Evolutionary conservation across 148 eudicot genomes (phyloP).

Genomic region (Amaranthus palmeri): DNA sequence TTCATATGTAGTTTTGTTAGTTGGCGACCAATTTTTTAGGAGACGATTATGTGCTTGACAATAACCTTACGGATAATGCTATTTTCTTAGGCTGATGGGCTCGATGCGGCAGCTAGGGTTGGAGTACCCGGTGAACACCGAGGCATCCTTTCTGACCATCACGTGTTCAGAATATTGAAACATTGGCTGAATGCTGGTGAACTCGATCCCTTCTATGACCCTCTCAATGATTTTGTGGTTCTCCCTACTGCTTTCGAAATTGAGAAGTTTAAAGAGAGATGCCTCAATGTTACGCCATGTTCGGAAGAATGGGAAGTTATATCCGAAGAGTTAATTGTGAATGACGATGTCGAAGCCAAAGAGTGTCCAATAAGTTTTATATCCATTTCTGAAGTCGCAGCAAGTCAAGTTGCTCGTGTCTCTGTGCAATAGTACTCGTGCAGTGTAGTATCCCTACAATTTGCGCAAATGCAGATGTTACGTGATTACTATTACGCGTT

Average conservation of each 20-base stretch:
- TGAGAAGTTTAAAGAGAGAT: slow-evolving; percentile 44
- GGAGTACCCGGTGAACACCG: slow-evolving; percentile 97
- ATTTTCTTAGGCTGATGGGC: slow-evolving; percentile 76
- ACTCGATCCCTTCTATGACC: slow-evolving; percentile 90
- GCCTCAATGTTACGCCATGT: slow-evolving; percentile 38
- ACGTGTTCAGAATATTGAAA: slow-evolving; percentile 76
- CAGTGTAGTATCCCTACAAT: not conserved
- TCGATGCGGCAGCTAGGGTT: slow-evolving; percentile 90
- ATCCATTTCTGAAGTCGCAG: slow-evolving; percentile 19
- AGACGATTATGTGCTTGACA: not conserved
- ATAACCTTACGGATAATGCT: too few relatives aligned
- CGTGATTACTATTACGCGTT: not conserved
- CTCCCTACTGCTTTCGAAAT: slow-evolving; percentile 75
- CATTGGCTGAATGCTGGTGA: slow-evolving; percentile 85
- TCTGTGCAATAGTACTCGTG: slow-evolving; percentile 14
- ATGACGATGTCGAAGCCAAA: slow-evolving; percentile 15
- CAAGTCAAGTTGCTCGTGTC: slow-evolving; percentile 15
- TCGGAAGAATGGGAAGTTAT: slow-evolving; percentile 84
- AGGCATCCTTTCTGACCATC: slow-evolving; percentile 78
- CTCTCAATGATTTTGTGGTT: slow-evolving; percentile 80
- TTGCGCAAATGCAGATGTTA: not conserved
- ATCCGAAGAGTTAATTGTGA: slow-evolving; percentile 10
- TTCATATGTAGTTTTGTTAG: not conserved
- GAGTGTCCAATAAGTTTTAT: slow-evolving; percentile 12
- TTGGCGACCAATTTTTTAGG: not conserved